Evolutionary conservation across 495 filamentous ascomycete genomes (phyloP).

Genomic region (Parathielavia hyrcaniae): DNA sequence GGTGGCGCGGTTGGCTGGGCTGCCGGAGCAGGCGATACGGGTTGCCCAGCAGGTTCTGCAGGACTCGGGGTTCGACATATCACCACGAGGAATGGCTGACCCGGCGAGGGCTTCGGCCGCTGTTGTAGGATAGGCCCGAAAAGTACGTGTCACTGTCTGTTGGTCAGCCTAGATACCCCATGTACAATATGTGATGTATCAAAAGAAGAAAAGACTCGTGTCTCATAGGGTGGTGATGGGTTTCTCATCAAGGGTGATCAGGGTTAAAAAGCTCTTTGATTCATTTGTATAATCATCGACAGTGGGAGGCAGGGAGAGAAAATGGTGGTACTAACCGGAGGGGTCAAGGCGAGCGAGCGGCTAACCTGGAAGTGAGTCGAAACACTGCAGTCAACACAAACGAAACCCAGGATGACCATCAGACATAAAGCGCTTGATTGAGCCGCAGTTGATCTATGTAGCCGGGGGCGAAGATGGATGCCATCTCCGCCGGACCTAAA

Average conservation of each 20-base stretch:
- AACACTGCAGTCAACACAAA: conserved; percentile 7
- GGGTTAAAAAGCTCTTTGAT: conserved; percentile 55
- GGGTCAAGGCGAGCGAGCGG: background rate
- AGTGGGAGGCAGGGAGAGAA: conserved; percentile 16
- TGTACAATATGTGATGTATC: conserved; percentile 16
- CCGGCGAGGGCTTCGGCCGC: background rate
- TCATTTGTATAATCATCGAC: conserved; percentile 48
- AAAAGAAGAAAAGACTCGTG: conserved; percentile 26
- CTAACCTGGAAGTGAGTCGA: background rate
- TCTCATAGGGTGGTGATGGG: conserved; percentile 49
- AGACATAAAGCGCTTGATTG: conserved; percentile 38
- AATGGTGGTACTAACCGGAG: conserved; percentile 41
- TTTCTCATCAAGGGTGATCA: conserved; percentile 44
- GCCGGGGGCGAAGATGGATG: conserved; percentile 31
- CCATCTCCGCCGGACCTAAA: conserved; percentile 35
- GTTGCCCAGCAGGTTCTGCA: conserved; percentile 47
- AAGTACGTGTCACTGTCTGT: background rate
- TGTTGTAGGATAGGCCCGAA: conserved; percentile 2
- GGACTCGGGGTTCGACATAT: conserved; percentile 12
- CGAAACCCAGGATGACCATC: conserved; percentile 15
- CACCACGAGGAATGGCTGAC: background rate
- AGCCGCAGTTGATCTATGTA: conserved; percentile 44
- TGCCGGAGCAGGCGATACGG: conserved; percentile 55
- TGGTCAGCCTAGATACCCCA: conserved; percentile 33
- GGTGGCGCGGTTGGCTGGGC: conserved; percentile 78